phyloP scores from a whole-genome alignment of 2,329 filamentous ascomycete genomes.

The Aspergillus sp. region DNA sequence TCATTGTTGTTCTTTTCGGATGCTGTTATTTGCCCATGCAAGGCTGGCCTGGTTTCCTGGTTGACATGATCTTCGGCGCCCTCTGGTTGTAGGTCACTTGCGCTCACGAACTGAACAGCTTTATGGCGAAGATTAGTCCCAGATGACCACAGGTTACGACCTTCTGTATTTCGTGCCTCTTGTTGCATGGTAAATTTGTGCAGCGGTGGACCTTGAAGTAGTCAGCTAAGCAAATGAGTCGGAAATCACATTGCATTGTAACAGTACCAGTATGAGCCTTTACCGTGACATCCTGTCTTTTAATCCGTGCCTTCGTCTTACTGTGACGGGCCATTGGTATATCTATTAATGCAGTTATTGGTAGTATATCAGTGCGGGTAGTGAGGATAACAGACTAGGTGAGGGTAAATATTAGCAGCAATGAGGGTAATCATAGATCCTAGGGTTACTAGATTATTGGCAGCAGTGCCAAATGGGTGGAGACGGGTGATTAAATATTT shows the following conservation, averaged over 20 bases:
- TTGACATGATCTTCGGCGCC: slow-evolving; percentile 12
- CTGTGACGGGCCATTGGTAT: slow-evolving; percentile 12
- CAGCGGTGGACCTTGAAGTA: slow-evolving; percentile 11
- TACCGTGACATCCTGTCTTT: slow-evolving; percentile 2
- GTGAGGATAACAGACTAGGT: too few species aligned
- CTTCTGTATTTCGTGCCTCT: slow-evolving; percentile 55
- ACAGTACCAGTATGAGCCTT: slow-evolving; percentile 2
- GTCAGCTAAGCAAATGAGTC: slow-evolving; percentile 4
- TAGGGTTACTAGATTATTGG: too few species aligned
- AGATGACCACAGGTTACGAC: slow-evolving; percentile 43
- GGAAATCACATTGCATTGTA: neutral
- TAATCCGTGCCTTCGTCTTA: slow-evolving; percentile 10
- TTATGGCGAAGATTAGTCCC: slow-evolving; percentile 51
- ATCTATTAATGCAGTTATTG: too few species aligned
- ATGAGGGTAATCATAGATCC: too few species aligned
- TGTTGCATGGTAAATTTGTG: slow-evolving; percentile 47
- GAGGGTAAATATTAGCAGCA: too few species aligned
- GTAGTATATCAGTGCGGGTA: too few species aligned
- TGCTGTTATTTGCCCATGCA: too few species aligned
- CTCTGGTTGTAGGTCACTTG: slow-evolving; percentile 44
- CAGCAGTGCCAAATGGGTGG: too few species aligned
- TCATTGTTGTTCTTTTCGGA: slow-evolving; percentile 4
- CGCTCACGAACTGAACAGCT: slow-evolving; percentile 57
- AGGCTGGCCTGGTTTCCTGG: too few species aligned
- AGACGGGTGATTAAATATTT: too few species aligned